phyloP scores from a whole-genome alignment of 257 asterid species.

The Dorcoceras hygrometricum region DNA sequence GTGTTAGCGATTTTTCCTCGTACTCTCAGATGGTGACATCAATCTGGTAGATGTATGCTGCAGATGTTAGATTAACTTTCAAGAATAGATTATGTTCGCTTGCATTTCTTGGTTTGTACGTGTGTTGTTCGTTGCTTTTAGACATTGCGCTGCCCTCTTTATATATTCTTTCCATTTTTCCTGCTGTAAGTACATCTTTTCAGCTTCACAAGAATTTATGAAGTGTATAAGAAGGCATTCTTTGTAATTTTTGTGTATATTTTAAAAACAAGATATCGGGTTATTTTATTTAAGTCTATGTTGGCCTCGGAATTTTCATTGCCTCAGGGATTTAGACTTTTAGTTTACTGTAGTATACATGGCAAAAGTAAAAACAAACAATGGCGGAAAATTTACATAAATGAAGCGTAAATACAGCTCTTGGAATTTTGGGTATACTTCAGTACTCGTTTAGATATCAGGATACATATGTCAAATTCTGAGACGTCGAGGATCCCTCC shows the following conservation, averaged over 20 bases:
- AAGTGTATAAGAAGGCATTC: constrained; percentile 42
- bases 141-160: constrained; percentile 22
- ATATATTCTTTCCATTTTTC: constrained; percentile 26
- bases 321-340: too few relatives aligned
- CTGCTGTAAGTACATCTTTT: constrained; percentile 45
- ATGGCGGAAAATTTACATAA: too few relatives aligned
- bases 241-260: constrained; percentile 54
- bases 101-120: constrained; percentile 35
- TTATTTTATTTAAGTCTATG: too few relatives aligned
- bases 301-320: too few relatives aligned
- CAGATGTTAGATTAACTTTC: constrained; percentile 38
- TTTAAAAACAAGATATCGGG: constrained; percentile 17
- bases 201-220: constrained; percentile 38
- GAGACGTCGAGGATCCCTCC: too few relatives aligned
- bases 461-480: too few relatives aligned
- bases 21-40: constrained; percentile 52
- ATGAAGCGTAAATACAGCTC: too few relatives aligned
- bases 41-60: constrained; percentile 51
- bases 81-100: constrained; percentile 35
- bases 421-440: too few relatives aligned
- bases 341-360: too few relatives aligned
- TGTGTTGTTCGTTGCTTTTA: constrained; percentile 41
- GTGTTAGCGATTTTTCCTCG: constrained; percentile 31
- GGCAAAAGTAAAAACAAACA: too few relatives aligned
- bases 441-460: too few relatives aligned